Evolutionary conservation across 2,329 filamentous ascomycete species (phyloP).

Genomic region (Cordyceps cateniannulata): DNA sequence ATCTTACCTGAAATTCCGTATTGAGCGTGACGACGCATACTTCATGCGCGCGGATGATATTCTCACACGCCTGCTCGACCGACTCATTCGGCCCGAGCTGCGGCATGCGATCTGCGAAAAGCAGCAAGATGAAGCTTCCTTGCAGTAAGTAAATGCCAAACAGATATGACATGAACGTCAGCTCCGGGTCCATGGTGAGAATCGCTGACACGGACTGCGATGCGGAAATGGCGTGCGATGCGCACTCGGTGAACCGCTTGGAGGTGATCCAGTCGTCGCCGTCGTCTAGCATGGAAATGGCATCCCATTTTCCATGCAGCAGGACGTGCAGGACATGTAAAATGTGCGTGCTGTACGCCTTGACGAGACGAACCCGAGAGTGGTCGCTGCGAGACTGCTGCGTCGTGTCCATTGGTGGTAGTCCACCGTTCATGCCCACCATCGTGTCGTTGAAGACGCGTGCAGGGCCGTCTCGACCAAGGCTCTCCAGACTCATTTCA

Average conservation of each 20-base stretch:
- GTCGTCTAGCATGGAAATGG: slow-evolving; percentile 42
- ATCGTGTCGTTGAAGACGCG: not conserved
- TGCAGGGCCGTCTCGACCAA: slow-evolving; percentile 21
- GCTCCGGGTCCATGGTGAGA: slow-evolving; percentile 40
- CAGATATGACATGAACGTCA: slow-evolving; percentile 46
- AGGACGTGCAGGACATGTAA: slow-evolving; percentile 42
- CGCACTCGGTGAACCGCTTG: slow-evolving; percentile 37
- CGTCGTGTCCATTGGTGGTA: slow-evolving; percentile 12
- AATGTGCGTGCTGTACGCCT: slow-evolving; percentile 42
- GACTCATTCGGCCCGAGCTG: slow-evolving; percentile 38
- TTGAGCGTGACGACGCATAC: slow-evolving; percentile 43
- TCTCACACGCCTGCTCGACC: slow-evolving; percentile 42
- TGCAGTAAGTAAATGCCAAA: slow-evolving; percentile 47
- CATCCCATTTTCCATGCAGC: slow-evolving; percentile 43
- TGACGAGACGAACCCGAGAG: slow-evolving; percentile 32
- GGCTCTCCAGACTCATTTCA: slow-evolving; percentile 30
- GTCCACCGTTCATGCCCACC: slow-evolving; percentile 9
- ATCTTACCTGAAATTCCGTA: slow-evolving; percentile 41
- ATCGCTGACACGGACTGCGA: slow-evolving; percentile 40
- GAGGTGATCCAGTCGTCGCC: slow-evolving; percentile 43
- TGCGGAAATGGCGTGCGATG: slow-evolving; percentile 40
- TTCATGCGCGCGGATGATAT: slow-evolving; percentile 43
- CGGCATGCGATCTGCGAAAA: slow-evolving; percentile 44
- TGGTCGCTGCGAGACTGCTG: slow-evolving; percentile 18
- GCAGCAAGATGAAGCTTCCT: slow-evolving; percentile 42